phyloP scores from a whole-genome alignment of 257 asterid genomes.

The Verbena officinalis region DNA sequence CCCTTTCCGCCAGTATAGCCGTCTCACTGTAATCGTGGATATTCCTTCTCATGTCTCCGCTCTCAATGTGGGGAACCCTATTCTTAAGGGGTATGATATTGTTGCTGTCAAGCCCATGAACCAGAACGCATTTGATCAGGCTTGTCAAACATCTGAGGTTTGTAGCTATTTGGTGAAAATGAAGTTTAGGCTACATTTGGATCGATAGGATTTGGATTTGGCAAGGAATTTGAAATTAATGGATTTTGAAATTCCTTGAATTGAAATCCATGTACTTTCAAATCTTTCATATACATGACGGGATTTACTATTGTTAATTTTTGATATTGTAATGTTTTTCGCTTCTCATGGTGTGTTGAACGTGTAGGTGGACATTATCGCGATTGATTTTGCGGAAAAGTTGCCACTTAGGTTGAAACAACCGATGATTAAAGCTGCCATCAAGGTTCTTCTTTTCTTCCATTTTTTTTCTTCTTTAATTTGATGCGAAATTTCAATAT shows the following conservation, averaged over 20 bases:
- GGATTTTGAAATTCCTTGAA: no score
- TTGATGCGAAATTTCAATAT: not conserved
- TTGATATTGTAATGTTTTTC: not conserved
- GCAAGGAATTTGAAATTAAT: no score
- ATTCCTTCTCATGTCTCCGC: conserved; percentile 60
- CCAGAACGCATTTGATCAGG: conserved; percentile 74
- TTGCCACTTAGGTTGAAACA: conserved; percentile 83
- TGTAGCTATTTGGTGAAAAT: no score
- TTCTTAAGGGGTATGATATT: conserved; percentile 70
- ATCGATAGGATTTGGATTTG: no score
- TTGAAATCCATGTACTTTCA: no score
- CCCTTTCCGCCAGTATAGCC: conserved; percentile 85
- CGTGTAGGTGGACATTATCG: conserved; percentile 74
- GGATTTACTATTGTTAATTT: no score
- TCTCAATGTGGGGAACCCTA: conserved; percentile 71
- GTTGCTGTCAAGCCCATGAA: conserved; percentile 77
- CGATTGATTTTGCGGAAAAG: conserved; percentile 83
- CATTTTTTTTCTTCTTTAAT: not conserved
- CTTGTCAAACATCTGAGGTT: conserved; percentile 84
- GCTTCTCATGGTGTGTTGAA: conserved; percentile 23
- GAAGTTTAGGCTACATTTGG: no score
- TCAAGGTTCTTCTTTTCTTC: conserved; percentile 54
- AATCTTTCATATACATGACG: no score
- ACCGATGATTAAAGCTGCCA: conserved; percentile 77
- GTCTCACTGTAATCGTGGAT: conserved; percentile 73